These are phyloP conservation scores for Trifolium subterraneum DNA, from an alignment of 306 rosid genomes.

Conservation along the genomic window DNA sequence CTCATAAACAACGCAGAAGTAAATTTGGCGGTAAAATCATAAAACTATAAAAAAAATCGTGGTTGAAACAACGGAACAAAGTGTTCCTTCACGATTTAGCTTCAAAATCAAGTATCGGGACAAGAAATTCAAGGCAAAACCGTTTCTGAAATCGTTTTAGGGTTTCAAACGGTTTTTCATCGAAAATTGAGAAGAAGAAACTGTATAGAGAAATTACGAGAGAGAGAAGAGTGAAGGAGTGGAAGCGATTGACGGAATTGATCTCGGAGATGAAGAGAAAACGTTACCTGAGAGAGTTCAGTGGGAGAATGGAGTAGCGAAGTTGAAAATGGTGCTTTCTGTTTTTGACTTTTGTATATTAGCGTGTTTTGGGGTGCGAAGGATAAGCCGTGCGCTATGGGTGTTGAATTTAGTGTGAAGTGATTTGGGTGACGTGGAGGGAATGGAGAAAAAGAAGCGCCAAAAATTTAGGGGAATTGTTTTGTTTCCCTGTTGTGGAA, in stretches of 20 bases:
- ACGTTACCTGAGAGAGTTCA: constrained; percentile 37
- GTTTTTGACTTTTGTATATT: neutral
- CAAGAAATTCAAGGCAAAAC: constrained; percentile 3
- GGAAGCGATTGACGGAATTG: neutral
- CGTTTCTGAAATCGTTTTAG: constrained; percentile 20
- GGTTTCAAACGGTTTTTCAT: constrained; percentile 27
- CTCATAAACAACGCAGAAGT: no score
- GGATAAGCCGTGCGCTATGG: constrained; percentile 39
- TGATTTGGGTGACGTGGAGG: constrained; percentile 30
- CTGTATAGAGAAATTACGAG: neutral
- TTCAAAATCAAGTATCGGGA: neutral
- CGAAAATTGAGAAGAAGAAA: neutral
- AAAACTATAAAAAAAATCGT: no score
- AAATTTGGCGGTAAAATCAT: no score
- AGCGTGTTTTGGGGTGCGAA: constrained; percentile 36
- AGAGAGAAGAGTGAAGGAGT: neutral
- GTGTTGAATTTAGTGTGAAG: constrained; percentile 5
- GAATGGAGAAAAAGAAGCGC: constrained; percentile 34
- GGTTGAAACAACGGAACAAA: no score
- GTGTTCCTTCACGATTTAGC: no score
- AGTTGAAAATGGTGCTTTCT: constrained; percentile 14
- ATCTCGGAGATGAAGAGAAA: neutral
- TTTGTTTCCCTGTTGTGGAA: neutral
- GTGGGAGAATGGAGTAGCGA: neutral
- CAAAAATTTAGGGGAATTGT: constrained; percentile 26